Evolutionary conservation across 768 basidiomycete species (phyloP).

Genomic region (Amanita polypyramis): DNA sequence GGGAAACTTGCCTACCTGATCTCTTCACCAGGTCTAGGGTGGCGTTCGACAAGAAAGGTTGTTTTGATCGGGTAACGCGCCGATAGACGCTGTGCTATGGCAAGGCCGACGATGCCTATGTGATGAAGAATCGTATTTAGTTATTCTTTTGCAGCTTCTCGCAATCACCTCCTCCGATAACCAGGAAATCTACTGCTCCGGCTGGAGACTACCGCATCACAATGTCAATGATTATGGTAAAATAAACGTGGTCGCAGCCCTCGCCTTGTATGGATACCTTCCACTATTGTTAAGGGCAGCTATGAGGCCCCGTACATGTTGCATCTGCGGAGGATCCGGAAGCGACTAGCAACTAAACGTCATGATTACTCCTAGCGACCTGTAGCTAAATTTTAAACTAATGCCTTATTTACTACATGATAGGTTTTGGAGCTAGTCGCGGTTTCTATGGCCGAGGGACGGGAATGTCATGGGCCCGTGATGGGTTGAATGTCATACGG

Average conservation of each 20-base stretch:
- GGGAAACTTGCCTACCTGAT: slow-evolving; percentile 44
- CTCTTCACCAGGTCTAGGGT: slow-evolving; percentile 69
- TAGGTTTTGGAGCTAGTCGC: too few relatives aligned
- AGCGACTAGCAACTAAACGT: background rate
- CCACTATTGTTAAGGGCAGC: slow-evolving; percentile 54
- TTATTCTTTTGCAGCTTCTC: background rate
- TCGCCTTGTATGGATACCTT: slow-evolving; percentile 52
- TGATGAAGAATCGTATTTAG: background rate
- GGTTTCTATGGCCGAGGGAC: too few relatives aligned
- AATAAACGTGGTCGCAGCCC: slow-evolving; percentile 2
- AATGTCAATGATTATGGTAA: background rate
- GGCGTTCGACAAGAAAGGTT: slow-evolving; percentile 76
- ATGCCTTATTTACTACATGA: too few relatives aligned
- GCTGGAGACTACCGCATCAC: slow-evolving; percentile 47
- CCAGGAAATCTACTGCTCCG: slow-evolving; percentile 66
- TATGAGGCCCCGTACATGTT: slow-evolving; percentile 35
- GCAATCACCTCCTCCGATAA: slow-evolving; percentile 77
- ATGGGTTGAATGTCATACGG: too few relatives aligned
- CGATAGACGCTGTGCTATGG: slow-evolving; percentile 68
- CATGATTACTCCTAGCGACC: too few relatives aligned
- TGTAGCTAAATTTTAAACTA: too few relatives aligned
- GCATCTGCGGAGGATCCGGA: slow-evolving; percentile 14
- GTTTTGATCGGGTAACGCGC: slow-evolving; percentile 54
- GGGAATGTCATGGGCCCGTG: too few relatives aligned
- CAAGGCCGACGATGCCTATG: slow-evolving; percentile 75